Evolutionary conservation across 345 rosid genomes (phyloP), one percentile per base, ranked within the genome.

Genomic region (Salix viminalis): DNA sequence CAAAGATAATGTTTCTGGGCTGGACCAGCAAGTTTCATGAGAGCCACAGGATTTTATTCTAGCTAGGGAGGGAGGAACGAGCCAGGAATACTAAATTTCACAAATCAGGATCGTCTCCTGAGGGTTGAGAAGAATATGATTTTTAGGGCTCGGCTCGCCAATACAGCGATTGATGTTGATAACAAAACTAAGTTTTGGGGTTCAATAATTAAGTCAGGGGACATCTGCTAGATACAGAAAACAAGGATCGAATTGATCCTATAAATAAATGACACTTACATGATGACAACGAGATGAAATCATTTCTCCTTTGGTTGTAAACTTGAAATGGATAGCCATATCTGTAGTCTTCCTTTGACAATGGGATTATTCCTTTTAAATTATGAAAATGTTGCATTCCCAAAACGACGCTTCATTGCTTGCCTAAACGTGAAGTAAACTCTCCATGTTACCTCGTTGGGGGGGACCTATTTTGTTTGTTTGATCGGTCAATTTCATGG

Each of bases 131-230:
- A 2, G 28, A n/a, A 56, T 77, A 71, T 71, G 16, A 60, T 71
- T 39, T 41, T 66, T 12, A 26, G 12, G 39, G 3, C 7, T 36
- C 60, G 76, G 62, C 75, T 79, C 79, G 75, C 75, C 73, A 11
- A 30, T 30, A 73, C 60, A 67, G 4, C 44, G 76, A 52, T 75
- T 83, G 83, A 83, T 77, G 79, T 61, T 67, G 86, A 83, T 74
- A 2, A 62, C n/a, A 61, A 77, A 74, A 60, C 74, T 23, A 70
- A 64, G 69, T 13, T 72, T 60, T 60, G 69, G 58, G 81, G 61
- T 69, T 73, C 75, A 71, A 36, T 36, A 36, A 36, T 79, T 41
- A 41, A 71, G 46, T 60, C 61, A 42, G 65, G 14, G 26, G 62
- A 56, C 24, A n/a, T n/a, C 62, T 56, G 4, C 23, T 0, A n/a